Base-by-base conservation (phyloP, 2,329 filamentous ascomycete genomes). In the Ceratocystis albifundus region DNA sequence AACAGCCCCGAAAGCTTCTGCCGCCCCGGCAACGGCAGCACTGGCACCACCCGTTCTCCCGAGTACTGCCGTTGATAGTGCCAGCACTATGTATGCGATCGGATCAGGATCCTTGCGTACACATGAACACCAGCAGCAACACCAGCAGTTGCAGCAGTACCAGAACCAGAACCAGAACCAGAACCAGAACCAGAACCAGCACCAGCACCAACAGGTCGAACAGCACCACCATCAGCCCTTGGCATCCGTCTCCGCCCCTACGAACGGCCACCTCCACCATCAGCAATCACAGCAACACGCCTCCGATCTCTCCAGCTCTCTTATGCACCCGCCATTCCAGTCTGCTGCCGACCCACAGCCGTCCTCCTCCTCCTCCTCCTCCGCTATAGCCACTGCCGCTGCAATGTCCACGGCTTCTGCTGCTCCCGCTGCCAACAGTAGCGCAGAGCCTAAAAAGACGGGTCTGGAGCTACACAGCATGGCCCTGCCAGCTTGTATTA, bases 401-500 rank as follows among this genome's bases (percentile, higher is more conserved):
- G 48, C 48, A 3, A 50, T 48, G 17, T 48, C 45, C 1, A 20
- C n/a, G n/a, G 45, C 45, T 8, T 48, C 45, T 17, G 45, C 32
- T 36, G 32, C 32, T 36, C 32, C 46, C 22, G 46, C 46, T 22
- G 46, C 28, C 62, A 32, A 36, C 66, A 36, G 8, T 36, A 36
- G 32, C 32, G 17, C 17, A 50, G 66, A 50, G 15, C 66, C 66
- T 5, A 65, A 65, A 22, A 73, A 36, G 70, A 72, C 5, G 32
- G 76, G 75, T 32, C 77, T 84, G 73, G 79, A 82, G 1, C 78
- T 77, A 68, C 82, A 84, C 72, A 84, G 81, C 72, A 78, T 93
- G 46, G 84, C 88, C 71, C 86, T 95, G 50, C 90, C 90, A 5
- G 78, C 80, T 57, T 87, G 89, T 46, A 90, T 96, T 72, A 90